Conservation (phyloP, 192 early-diverging fungal genomes). For the Coemansia sp. region DNA sequence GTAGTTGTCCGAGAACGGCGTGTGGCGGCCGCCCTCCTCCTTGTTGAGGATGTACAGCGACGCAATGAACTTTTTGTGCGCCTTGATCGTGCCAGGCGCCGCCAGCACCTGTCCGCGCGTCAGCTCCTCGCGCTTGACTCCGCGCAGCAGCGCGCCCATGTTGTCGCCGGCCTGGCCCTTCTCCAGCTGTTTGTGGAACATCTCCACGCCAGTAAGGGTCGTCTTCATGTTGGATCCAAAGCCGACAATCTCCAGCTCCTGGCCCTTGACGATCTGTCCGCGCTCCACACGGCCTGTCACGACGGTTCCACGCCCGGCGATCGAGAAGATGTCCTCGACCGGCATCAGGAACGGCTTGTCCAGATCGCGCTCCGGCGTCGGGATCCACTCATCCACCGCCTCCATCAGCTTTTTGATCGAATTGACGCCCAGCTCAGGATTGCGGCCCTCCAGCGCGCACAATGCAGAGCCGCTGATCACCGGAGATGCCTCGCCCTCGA, state of each 20-base stretch:
- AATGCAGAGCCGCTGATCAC: constrained; percentile 93
- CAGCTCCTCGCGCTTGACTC: constrained; percentile 95
- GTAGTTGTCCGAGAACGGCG: constrained; percentile 97
- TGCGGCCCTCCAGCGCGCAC: constrained; percentile 89
- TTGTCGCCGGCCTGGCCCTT: constrained; percentile 97
- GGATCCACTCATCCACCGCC: constrained; percentile 89
- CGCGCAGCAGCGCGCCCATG: constrained; percentile 95
- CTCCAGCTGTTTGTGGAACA: constrained; percentile 99
- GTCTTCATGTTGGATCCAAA: constrained; percentile 88
- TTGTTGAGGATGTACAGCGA: constrained; percentile 94
- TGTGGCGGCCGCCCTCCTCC: constrained; percentile 98
- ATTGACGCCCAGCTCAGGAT: constrained; percentile 88
- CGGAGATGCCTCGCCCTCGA: constrained; percentile 87
- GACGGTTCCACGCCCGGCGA: constrained; percentile 96
- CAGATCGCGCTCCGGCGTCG: constrained; percentile 87
- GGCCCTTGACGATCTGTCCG: constrained; percentile 88
- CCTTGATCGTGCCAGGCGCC: constrained; percentile 88
- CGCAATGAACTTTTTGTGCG: constrained; percentile 92
- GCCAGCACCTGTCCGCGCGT: constrained; percentile 93
- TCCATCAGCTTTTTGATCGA: constrained; percentile 90
- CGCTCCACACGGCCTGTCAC: constrained; percentile 94
- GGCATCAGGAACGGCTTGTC: constrained; percentile 99
- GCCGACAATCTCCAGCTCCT: constrained; percentile 96
- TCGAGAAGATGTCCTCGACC: constrained; percentile 98
- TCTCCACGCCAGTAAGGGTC: constrained; percentile 95